Percentiles rank a stretch among this genome's conserved stretches.
These are phyloP conservation scores for Oryza glumipatula DNA, from an alignment of 176 grass and related monocot genomes.

Conservation along the genomic window DNA sequence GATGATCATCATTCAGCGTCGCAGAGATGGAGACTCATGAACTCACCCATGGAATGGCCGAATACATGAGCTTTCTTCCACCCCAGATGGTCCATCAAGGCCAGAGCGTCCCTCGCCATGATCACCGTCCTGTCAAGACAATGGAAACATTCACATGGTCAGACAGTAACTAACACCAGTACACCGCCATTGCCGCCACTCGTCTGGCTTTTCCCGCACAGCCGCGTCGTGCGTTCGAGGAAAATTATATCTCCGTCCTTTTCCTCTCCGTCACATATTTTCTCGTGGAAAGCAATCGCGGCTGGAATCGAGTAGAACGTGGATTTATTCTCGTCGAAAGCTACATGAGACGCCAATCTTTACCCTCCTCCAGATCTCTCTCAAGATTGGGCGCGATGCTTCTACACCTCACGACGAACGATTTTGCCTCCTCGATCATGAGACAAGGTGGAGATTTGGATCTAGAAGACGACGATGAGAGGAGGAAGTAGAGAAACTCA, in stretches of 20 bases:
- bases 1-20: background rate
- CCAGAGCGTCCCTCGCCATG: constrained; percentile 88
- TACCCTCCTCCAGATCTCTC: constrained; percentile 41
- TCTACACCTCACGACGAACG: no score
- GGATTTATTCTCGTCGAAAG: constrained; percentile 26
- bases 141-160: constrained; percentile 14
- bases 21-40: background rate
- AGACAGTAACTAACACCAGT: background rate
- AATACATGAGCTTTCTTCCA: constrained; percentile 98
- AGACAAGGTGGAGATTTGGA: constrained; percentile 3
- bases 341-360: constrained; percentile 21
- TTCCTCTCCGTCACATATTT: constrained; percentile 43
- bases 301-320: constrained; percentile 20
- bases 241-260: constrained; percentile 16
- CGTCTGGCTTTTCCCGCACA: constrained; percentile 27
- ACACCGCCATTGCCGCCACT: background rate
- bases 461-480: background rate
- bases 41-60: constrained; percentile 94
- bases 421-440: background rate
- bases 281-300: constrained; percentile 31
- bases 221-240: background rate
- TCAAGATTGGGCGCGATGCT: background rate
- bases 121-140: constrained; percentile 70
- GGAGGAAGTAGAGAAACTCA: constrained; percentile 31
- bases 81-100: constrained; percentile 89